A percentile compares a stretch with the other conserved stretches of the same genome.
Conservation (phyloP, 148 eudicot species). For the Silene latifolia region DNA sequence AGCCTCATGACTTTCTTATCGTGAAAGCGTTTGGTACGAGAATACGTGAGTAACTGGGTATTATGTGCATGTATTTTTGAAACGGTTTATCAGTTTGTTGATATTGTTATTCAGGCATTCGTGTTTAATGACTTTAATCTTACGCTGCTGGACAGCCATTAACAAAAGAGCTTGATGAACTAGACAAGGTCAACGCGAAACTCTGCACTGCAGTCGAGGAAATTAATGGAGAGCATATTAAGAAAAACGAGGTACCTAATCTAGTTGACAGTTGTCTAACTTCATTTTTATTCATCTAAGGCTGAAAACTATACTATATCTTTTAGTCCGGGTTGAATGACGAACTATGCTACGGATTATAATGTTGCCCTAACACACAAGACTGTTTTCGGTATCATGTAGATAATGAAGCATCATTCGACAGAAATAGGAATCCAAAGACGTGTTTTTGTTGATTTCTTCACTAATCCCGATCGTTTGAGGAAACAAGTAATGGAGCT, state of each 20-base stretch:
- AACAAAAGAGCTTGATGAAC: slow-evolving; percentile 82
- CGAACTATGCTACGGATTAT: neutral
- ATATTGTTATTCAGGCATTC: neutral
- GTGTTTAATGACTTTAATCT: neutral
- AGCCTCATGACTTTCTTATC: neutral
- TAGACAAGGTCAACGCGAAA: slow-evolving; percentile 79
- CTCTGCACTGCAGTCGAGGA: slow-evolving; percentile 90
- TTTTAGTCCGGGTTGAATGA: neutral
- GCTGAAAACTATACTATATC: neutral
- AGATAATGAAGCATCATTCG: slow-evolving; percentile 85
- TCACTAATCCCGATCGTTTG: slow-evolving; percentile 84
- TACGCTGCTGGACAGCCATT: slow-evolving; percentile 21
- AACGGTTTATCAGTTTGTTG: slow-evolving; percentile 1
- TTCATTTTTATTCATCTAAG: neutral
- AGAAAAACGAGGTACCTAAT: slow-evolving; percentile 78
- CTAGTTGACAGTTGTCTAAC: neutral
- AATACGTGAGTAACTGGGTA: neutral
- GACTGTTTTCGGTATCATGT: slow-evolving; percentile 6
- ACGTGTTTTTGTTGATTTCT: slow-evolving; percentile 88
- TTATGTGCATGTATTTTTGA: neutral
- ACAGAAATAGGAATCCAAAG: slow-evolving; percentile 84
- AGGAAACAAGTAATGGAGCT: slow-evolving; percentile 77
- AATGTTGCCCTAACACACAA: neutral
- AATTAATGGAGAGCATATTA: slow-evolving; percentile 76
- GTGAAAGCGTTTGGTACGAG: neutral